A percentile compares a stretch with the other conserved stretches of the same genome.
phyloP scores from a whole-genome alignment of 495 filamentous ascomycete species.

The Podospora conica region DNA sequence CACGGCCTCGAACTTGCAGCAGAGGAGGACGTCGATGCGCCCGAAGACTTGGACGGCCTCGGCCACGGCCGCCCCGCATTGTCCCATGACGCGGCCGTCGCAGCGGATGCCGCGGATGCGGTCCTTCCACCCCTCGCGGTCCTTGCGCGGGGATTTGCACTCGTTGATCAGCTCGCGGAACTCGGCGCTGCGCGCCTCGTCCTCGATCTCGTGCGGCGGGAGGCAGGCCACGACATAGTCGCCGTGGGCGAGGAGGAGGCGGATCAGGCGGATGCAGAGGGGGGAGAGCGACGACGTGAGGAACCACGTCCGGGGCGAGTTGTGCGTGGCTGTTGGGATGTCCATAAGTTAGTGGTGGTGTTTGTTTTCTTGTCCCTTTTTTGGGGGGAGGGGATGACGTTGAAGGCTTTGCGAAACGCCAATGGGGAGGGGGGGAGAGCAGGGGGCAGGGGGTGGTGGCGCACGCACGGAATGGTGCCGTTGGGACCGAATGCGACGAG shows the following conservation, averaged over 20 bases:
- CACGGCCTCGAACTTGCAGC: conserved; percentile 81
- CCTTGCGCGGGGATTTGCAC: conserved; percentile 49
- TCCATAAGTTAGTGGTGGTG: conserved; percentile 27
- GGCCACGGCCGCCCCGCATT: conserved; percentile 76
- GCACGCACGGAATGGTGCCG: conserved; percentile 47
- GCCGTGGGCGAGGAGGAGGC: conserved; percentile 73
- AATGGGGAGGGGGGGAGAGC: background rate
- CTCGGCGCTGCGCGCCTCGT: conserved; percentile 50
- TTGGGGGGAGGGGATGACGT: conserved; percentile 1
- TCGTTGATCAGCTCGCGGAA: conserved; percentile 53
- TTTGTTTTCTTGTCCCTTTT: background rate
- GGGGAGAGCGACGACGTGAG: conserved; percentile 78
- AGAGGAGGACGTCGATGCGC: conserved; percentile 80
- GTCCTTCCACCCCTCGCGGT: conserved; percentile 53
- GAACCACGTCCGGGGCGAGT: conserved; percentile 72
- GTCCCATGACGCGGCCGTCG: conserved; percentile 51
- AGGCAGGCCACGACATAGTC: conserved; percentile 79
- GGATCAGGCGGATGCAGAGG: conserved; percentile 63
- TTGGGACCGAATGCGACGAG: conserved; percentile 28
- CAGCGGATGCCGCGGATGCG: conserved; percentile 50
- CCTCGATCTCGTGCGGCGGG: conserved; percentile 59
- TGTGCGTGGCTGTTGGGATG: conserved; percentile 45
- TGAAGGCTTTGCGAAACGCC: conserved; percentile 2
- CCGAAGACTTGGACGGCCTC: conserved; percentile 80
- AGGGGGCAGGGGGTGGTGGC: conserved; percentile 15